Percentiles rank a stretch among this genome's conserved stretches.
Conservation (phyloP, 441 rosid species). For the Adansonia grandidieri region DNA sequence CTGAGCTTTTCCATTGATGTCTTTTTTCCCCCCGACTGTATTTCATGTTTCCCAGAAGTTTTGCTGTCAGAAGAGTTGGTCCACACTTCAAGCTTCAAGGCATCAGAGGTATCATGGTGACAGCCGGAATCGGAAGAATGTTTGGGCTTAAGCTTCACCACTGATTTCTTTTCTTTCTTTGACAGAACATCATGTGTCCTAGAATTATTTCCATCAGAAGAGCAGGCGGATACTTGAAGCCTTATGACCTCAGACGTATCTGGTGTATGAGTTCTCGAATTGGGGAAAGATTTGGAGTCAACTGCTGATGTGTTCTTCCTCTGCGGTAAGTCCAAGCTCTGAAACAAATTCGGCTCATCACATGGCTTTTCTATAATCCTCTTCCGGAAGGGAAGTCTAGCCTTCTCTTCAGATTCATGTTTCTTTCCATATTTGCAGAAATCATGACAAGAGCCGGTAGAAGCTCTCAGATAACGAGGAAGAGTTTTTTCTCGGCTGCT, state of each 20-base stretch:
- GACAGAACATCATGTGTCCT: slow-evolving; percentile 24
- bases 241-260: slow-evolving; percentile 14
- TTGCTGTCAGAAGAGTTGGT: slow-evolving; percentile 31
- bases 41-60: slow-evolving; percentile 27
- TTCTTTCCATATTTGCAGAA: slow-evolving; percentile 74
- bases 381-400: slow-evolving; percentile 40
- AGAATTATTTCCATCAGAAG: slow-evolving; percentile 28
- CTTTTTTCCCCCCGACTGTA: slow-evolving; percentile 30
- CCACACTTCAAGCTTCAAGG: slow-evolving; percentile 27
- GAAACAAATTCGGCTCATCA: slow-evolving; percentile 33
- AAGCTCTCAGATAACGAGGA: slow-evolving; percentile 75
- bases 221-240: slow-evolving; percentile 31
- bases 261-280: slow-evolving; percentile 24
- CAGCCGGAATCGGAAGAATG: slow-evolving; percentile 32
- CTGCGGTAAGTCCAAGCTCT: slow-evolving; percentile 36
- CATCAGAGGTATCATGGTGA: slow-evolving; percentile 18
- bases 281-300: slow-evolving; percentile 34
- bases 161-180: slow-evolving; percentile 34
- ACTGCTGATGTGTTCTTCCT: slow-evolving; percentile 37
- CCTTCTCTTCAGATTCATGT: slow-evolving; percentile 50
- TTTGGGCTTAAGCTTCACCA: slow-evolving; percentile 35
- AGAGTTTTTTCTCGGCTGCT: slow-evolving; percentile 43
- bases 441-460: slow-evolving; percentile 88
- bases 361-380: slow-evolving; percentile 42
- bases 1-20: slow-evolving; percentile 33